Evolutionary conservation across 306 rosid species (phyloP).

Genomic region (Vigna hirtella): DNA sequence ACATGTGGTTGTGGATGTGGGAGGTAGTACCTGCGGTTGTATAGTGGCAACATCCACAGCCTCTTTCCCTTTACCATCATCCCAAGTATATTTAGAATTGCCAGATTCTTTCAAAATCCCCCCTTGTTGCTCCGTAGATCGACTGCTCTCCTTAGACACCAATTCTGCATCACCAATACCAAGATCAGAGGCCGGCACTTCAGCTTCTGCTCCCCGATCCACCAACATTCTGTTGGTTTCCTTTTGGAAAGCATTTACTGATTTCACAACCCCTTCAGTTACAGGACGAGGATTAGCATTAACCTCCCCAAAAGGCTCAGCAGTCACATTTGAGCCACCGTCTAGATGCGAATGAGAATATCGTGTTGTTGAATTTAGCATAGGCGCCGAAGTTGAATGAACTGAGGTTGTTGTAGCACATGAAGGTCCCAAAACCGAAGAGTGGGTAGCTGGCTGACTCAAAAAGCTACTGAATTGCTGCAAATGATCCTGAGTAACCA

Average conservation of each 20-base stretch:
- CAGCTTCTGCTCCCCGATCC: slow-evolving; percentile 51
- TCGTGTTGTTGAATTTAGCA: slow-evolving; percentile 70
- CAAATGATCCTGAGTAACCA: slow-evolving; percentile 68
- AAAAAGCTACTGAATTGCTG: slow-evolving; percentile 76
- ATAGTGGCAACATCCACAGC: slow-evolving; percentile 50
- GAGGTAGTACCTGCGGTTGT: slow-evolving; percentile 52
- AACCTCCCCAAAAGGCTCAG: slow-evolving; percentile 55
- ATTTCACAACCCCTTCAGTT: slow-evolving; percentile 51
- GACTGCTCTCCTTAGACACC: slow-evolving; percentile 49
- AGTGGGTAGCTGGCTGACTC: slow-evolving; percentile 75
- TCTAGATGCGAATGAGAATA: slow-evolving; percentile 56
- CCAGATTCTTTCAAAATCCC: slow-evolving; percentile 49
- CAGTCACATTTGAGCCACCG: slow-evolving; percentile 47
- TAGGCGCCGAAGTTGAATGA: slow-evolving; percentile 86
- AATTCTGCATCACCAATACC: slow-evolving; percentile 46
- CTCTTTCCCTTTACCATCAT: slow-evolving; percentile 55
- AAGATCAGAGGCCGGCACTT: slow-evolving; percentile 48
- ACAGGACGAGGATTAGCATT: slow-evolving; percentile 47
- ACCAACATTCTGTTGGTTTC: slow-evolving; percentile 47
- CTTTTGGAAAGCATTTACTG: slow-evolving; percentile 48
- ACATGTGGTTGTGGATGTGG: slow-evolving; percentile 18
- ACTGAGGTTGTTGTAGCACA: slow-evolving; percentile 89
- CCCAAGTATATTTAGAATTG: slow-evolving; percentile 41
- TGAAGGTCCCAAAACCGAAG: slow-evolving; percentile 77
- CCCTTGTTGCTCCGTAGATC: slow-evolving; percentile 56